Evolutionary conservation across 2,329 filamentous ascomycete genomes (phyloP).

Genomic region (Pseudocercospora musae): DNA sequence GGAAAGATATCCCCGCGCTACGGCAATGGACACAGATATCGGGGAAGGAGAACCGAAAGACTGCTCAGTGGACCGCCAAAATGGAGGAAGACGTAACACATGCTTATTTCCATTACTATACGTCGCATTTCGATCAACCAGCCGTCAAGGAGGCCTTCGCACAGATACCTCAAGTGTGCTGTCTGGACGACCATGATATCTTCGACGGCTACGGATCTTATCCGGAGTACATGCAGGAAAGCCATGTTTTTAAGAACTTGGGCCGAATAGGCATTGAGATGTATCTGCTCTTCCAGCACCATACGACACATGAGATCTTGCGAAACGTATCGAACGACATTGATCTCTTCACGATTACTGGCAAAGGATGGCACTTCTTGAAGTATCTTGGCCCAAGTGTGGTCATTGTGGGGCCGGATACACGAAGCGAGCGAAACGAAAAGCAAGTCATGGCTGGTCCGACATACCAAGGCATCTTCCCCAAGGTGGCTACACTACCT

Average conservation of each 20-base stretch:
- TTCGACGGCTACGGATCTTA: slow-evolving; percentile 98
- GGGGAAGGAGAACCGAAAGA: slow-evolving; percentile 89
- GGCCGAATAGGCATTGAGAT: slow-evolving; percentile 93
- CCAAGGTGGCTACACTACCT: slow-evolving; percentile 86
- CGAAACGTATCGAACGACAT: slow-evolving; percentile 82
- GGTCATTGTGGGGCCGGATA: slow-evolving; percentile 85
- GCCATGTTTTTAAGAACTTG: slow-evolving; percentile 97
- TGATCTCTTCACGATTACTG: slow-evolving; percentile 94
- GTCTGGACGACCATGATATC: slow-evolving; percentile 96
- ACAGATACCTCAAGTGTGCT: slow-evolving; percentile 89
- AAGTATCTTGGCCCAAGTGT: slow-evolving; percentile 93
- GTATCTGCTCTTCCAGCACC: slow-evolving; percentile 97
- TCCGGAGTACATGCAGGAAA: slow-evolving; percentile 96
- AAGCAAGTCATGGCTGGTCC: slow-evolving; percentile 91
- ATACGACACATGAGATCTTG: slow-evolving; percentile 90
- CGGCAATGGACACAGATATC: slow-evolving; percentile 94
- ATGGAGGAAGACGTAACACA: slow-evolving; percentile 95
- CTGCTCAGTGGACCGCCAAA: slow-evolving; percentile 83
- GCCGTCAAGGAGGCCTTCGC: slow-evolving; percentile 93
- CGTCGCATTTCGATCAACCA: slow-evolving; percentile 95
- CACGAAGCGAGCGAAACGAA: slow-evolving; percentile 84
- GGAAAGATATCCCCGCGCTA: slow-evolving; percentile 90
- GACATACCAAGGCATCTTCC: slow-evolving; percentile 96
- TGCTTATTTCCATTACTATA: slow-evolving; percentile 98
- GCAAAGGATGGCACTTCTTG: slow-evolving; percentile 97